Base-by-base conservation (phyloP, 2,329 filamentous ascomycete genomes). In the Verticillium tricorpus region DNA sequence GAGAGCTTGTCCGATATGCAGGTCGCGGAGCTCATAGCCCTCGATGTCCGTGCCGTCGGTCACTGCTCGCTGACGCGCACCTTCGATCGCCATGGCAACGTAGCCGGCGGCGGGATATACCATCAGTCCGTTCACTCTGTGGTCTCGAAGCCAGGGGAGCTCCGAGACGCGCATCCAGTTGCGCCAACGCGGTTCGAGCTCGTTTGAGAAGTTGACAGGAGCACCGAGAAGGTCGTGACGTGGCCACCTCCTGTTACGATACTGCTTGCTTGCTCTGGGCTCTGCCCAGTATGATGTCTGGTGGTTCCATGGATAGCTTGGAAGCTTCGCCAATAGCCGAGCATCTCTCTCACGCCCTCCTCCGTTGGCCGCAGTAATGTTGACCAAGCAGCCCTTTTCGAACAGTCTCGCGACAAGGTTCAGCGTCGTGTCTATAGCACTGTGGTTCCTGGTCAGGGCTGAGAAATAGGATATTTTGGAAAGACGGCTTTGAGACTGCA, bases 81-180 rank as follows among this genome's bases (percentile, higher is more conserved):
- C 67, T 50, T 68, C 67, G 17, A 66, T 62, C 6, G 63, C 64
- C 65, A 77, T 70, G 28, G 74, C 72, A 3, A 73, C 68, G 15
- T 69, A 68, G 54, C 74, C 77, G 11, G 72, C 70, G 12, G 71
- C 74, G 54, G 78, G 73, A 61, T 75, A 76, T 62, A 79, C 74
- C 61, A 75, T 74, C 56, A 78, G 71, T 66, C 72, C 78, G 62
- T 79, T 74, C 66, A 81, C 78, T 31, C 70, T 68, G 69, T 82
- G 81, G 64, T 82, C 78, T 60, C 78, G 69, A 35, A 79, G 74
- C 62, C 82, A 82, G 9, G 82, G 75, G 28, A 76, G 62, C 37
- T 78, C 73, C 5, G 71, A 69, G 7, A 75, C 63, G 1, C 65
- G 62, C 12, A 67, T 19, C 31, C 61, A 52, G 61, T 66, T 64